Conservation (phyloP, 768 basidiomycete genomes). For the Russula sp. region DNA sequence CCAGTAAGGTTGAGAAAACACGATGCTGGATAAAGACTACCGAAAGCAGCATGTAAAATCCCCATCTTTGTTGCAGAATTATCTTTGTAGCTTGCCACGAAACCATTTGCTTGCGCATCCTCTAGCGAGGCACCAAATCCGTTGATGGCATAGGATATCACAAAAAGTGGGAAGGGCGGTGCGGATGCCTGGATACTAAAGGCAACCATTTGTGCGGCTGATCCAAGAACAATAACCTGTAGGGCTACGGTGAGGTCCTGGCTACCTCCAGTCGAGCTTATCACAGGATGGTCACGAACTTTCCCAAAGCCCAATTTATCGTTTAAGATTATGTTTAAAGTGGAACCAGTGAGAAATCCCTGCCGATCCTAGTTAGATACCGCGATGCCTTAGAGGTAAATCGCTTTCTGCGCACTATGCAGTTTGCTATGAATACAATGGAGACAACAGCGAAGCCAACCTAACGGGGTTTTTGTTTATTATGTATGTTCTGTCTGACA, state of each 20-base stretch:
- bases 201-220: constrained; percentile 46
- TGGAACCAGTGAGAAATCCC: constrained; percentile 45
- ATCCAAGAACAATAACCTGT: constrained; percentile 41
- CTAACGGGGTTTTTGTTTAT: constrained; percentile 27
- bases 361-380: constrained; percentile 25
- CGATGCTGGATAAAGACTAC: constrained; percentile 28
- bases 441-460: constrained; percentile 51
- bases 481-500: neutral
- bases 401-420: constrained; percentile 32
- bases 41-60: constrained; percentile 59
- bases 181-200: constrained; percentile 50
- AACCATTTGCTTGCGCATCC: constrained; percentile 72
- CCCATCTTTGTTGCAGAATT: constrained; percentile 63
- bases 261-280: neutral
- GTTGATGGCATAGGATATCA: constrained; percentile 41
- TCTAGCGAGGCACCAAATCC: constrained; percentile 48
- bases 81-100: constrained; percentile 53
- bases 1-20: neutral
- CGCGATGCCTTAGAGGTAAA: neutral
- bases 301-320: constrained; percentile 45
- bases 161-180: constrained; percentile 60
- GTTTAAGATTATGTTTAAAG: constrained; percentile 42
- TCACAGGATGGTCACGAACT: constrained; percentile 27
- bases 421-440: constrained; percentile 51
- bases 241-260: neutral